Percentiles rank a stretch among this genome's conserved stretches.
These are phyloP conservation scores for Coix lacrymajobi DNA, from an alignment of 176 grass and related monocot genomes.

Conservation along the genomic window DNA sequence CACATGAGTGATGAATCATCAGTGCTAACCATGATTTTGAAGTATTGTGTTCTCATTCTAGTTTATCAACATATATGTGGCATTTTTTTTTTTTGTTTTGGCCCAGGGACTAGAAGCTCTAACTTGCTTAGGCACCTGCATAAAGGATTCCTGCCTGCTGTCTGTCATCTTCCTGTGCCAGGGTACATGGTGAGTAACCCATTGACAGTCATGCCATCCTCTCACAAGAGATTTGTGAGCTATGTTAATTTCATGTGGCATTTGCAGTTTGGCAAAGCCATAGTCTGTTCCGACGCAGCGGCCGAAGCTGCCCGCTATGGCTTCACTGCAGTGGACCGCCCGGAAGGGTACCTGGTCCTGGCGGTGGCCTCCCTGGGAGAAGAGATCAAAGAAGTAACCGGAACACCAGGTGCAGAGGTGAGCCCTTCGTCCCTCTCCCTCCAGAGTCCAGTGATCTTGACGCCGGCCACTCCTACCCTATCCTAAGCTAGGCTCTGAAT, in stretches of 20 bases:
- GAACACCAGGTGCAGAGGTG: conserved; percentile 39
- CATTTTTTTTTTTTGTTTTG: neutral
- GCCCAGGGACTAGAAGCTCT: conserved; percentile 70
- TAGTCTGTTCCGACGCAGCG: conserved; percentile 70
- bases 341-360: conserved; percentile 66
- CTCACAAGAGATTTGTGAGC: neutral
- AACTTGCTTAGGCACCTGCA: conserved; percentile 68
- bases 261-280: conserved; percentile 65
- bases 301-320: conserved; percentile 71
- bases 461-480: neutral
- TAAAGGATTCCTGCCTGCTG: conserved; percentile 52
- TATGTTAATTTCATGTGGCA: neutral
- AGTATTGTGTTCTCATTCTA: neutral
- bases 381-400: conserved; percentile 48
- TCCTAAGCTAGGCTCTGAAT: neutral
- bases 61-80: neutral
- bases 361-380: conserved; percentile 59
- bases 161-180: conserved; percentile 67
- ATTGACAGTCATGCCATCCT: neutral
- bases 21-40: neutral
- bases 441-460: neutral
- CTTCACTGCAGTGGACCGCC: conserved; percentile 64
- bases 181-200: conserved; percentile 68
- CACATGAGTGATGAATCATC: neutral
- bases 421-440: neutral